These are phyloP conservation scores for Paramecium primaurelia DNA, from an alignment of 73 alveolate genomes.

Conservation along the genomic window DNA sequence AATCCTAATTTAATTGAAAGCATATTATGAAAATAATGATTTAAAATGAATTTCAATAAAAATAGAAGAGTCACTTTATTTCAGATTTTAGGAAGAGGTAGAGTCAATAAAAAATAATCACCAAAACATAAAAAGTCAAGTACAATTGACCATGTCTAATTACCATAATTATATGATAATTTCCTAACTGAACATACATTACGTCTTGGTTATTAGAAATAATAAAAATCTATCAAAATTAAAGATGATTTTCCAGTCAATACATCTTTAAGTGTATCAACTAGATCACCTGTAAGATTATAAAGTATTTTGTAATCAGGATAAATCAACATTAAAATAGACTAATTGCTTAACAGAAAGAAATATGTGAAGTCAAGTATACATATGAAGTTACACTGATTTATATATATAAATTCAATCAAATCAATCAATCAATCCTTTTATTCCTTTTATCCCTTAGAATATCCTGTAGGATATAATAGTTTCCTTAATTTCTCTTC, in stretches of 20 bases:
- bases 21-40: not conserved
- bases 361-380: not conserved
- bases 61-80: not conserved
- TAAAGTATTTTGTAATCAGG: not conserved
- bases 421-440: not conserved
- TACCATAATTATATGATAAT: not conserved
- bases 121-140: not conserved
- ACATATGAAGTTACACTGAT: not conserved
- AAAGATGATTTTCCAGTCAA: not conserved
- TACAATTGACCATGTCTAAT: not conserved
- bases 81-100: not conserved
- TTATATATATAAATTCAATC: not conserved
- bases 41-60: not conserved
- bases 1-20: not conserved
- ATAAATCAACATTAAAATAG: not conserved
- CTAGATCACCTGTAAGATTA: not conserved
- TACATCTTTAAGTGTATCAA: not conserved
- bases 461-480: constrained; percentile 55
- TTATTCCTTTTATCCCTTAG: constrained; percentile 50
- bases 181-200: not conserved
- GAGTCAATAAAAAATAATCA: not conserved
- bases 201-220: not conserved
- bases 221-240: not conserved
- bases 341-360: not conserved
- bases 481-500: constrained; percentile 49